A percentile compares a stretch with the other conserved stretches of the same genome.
Evolutionary conservation across 805 yeast genomes (phyloP).

Genomic region (Vanderwaltozyma yarrowii): DNA sequence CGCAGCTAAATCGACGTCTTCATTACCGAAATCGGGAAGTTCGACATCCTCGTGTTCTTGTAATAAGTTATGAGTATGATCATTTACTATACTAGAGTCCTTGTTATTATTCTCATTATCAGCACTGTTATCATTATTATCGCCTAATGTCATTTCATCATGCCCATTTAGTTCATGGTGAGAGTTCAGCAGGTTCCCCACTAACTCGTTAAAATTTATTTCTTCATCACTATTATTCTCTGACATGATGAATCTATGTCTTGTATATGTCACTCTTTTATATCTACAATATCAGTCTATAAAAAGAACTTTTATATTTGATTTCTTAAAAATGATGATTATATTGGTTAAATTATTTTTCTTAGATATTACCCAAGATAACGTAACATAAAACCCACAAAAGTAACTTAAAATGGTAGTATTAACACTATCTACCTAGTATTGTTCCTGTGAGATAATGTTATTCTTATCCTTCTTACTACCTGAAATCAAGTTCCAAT

Average conservation of each 20-base stretch:
- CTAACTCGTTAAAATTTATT: conserved; percentile 25
- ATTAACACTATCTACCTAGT: too few relatives aligned
- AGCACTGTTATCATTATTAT: not conserved
- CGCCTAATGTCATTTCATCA: conserved; percentile 15
- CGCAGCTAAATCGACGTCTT: conserved; percentile 30
- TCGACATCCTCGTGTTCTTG: conserved; percentile 8
- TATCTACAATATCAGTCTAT: not conserved
- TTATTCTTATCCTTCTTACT: too few relatives aligned
- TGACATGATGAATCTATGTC: not conserved
- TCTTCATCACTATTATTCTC: conserved; percentile 13
- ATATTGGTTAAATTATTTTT: too few relatives aligned
- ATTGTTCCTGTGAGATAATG: too few relatives aligned
- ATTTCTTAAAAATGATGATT: too few relatives aligned
- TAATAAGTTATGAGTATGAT: not conserved
- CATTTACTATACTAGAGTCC: too few relatives aligned
- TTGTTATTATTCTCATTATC: too few relatives aligned
- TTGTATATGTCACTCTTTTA: not conserved
- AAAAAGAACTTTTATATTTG: too few relatives aligned
- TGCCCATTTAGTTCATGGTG: not conserved
- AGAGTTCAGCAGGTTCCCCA: conserved; percentile 20
- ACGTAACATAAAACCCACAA: too few relatives aligned
- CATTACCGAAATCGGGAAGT: conserved; percentile 18
- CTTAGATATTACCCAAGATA: too few relatives aligned
- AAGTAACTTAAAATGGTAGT: too few relatives aligned
- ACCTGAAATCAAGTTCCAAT: too few relatives aligned